Base-by-base conservation (phyloP, 1,284 basidiomycete species). In the Trametes pubescens region DNA sequence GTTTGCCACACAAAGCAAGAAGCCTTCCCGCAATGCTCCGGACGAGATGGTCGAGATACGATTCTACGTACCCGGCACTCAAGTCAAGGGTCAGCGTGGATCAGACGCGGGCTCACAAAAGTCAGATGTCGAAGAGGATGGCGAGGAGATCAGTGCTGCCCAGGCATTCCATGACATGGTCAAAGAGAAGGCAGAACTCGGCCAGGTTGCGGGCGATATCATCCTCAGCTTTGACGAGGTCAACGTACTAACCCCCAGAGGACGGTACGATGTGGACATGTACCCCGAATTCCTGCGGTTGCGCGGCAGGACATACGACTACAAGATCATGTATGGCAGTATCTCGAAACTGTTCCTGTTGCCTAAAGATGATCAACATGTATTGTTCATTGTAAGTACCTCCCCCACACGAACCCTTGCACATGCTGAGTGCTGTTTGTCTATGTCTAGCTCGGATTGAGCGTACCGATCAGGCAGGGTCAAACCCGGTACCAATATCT, bases 241-340 rank as follows among this genome's bases (percentile, higher is more conserved):
- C 18, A 87, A 98, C n/a, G 94, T 99, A 6, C 85, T 97, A 58
- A 99, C 98, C 0, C 98, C 98, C 24, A 88, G 96, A 83, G 97
- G 97, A 61, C 91, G 96, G 64, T 99, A 97, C 79, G 96, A 99
- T 72, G 91, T 99, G 77, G 98, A 99, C 79, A 96, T 99, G 90
- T 99, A 95, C 84, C 89, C 90, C 46, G 93, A 95, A 52, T 99
- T 97, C 79, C 79, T 99, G 72, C 91, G 98, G 47, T 81, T 99
- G 35, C 91, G 96, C 46, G 98, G 98, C 65, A 99, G 99, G 81
- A 98, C 95, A 2, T 99, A 99, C 80, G 98, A 99, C 79, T 99
- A 99, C 86, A 98, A 98, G 80, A 94, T 99, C 63, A 85, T 95
- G 32, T 99, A 97, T 79, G 86, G 86, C 47, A 94, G 92, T 67